A percentile compares a stretch with the other conserved stretches of the same genome.
Conservation (phyloP, 306 rosid species). For the Citrullus mucosospermus region DNA sequence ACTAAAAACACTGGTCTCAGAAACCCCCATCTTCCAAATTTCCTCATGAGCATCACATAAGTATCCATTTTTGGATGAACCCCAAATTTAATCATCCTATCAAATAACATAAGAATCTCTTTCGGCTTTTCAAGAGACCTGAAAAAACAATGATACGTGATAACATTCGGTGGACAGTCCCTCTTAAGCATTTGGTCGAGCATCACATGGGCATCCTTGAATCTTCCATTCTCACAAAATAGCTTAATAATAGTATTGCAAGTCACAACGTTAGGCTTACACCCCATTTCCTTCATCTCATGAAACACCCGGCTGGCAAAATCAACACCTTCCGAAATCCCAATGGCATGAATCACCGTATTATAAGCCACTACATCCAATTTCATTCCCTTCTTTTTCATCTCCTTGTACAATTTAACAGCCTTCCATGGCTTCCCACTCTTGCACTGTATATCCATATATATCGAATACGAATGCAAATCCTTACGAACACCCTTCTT, state of each 20-base stretch:
- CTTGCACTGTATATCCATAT: constrained; percentile 78
- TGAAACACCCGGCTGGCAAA: constrained; percentile 35
- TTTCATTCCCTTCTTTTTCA: constrained; percentile 46
- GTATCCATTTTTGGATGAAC: constrained; percentile 65
- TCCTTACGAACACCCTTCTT: constrained; percentile 48
- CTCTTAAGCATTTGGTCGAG: constrained; percentile 35
- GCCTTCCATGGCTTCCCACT: constrained; percentile 90
- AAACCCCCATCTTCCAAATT: constrained; percentile 90
- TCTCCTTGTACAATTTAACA: constrained; percentile 56
- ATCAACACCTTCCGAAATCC: constrained; percentile 71
- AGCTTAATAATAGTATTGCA: constrained; percentile 70
- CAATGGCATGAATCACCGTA: constrained; percentile 57
- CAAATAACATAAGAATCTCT: constrained; percentile 50
- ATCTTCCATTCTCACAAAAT: constrained; percentile 52
- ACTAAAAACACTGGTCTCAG: constrained; percentile 57
- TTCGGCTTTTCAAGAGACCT: constrained; percentile 45
- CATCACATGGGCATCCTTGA: constrained; percentile 43
- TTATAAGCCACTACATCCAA: constrained; percentile 75
- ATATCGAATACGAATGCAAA: constrained; percentile 62
- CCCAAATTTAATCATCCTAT: constrained; percentile 59
- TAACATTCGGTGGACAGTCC: constrained; percentile 46
- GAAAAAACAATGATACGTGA: constrained; percentile 56
- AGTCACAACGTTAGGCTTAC: constrained; percentile 50
- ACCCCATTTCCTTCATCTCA: constrained; percentile 69
- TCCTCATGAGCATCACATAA: constrained; percentile 72